Evolutionary conservation across 108 stramenopile genomes (phyloP), one percentile per base, ranked within the genome.

Genomic region (Discostella pseudostelligera): DNA sequence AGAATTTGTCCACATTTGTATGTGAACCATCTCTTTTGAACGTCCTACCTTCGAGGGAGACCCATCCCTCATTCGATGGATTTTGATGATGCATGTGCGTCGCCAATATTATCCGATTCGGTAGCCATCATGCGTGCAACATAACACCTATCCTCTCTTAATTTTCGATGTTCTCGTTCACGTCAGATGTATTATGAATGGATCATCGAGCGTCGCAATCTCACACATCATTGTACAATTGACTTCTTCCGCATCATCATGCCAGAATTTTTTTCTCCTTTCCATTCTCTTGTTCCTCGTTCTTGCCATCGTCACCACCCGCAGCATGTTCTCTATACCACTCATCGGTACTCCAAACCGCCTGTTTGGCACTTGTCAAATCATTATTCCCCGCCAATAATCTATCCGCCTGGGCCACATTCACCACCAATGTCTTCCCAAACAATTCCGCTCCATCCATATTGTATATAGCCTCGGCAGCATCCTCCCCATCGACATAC

Each of bases 361-460:
- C 91, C 74, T 87, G 69, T 20, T 59, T 61, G 45, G 59, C 60
- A n/a, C 73, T 65, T n/a, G 84, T 76, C 12, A 87, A 64, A 51
- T n/a, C n/a, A n/a, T n/a, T n/a, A n/a, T 78, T 75, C 32, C 32
- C 32, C 32, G 32, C 32, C 43, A 83, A 56, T 44, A 83, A 56
- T 44, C 83, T 85, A 44, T 86, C 84, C 55, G 78, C 67, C 68
- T 88, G 89, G 9, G 97, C 97, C 53, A 92, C 67, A 60, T 90
- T 94, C 16, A 96, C 94, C 26, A 61, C 69, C 57, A 97, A 70
- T 24, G 94, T 88, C 49, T 87, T 75, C 25, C 94, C 94, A 56
- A 84, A 79, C 61, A 97, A 80, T 59, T 97, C 95, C 20, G 87
- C 70, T 14, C 94, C 95, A 68, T 98, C 91, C 95, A 97, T 93